Percentiles rank a stretch among this genome's conserved stretches.
phyloP scores from a whole-genome alignment of 805 yeast species.

The Zygoascus ofunaensis region DNA sequence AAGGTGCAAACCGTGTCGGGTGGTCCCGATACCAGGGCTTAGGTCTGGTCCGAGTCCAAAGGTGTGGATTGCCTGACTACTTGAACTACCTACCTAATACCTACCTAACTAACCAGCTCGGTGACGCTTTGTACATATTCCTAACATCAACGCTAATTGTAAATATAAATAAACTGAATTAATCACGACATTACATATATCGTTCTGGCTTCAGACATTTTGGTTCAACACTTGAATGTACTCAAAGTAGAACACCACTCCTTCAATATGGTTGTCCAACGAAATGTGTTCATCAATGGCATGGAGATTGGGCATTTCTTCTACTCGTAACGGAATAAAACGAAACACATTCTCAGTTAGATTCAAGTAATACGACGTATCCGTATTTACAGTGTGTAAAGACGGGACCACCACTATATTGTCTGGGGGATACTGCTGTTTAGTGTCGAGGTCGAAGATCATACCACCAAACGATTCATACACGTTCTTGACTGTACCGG shows the following conservation, averaged over 20 bases:
- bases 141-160: not conserved
- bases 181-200: not conserved
- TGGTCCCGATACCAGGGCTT: not conserved
- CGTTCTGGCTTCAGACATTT: not conserved
- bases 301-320: slow-evolving; percentile 34
- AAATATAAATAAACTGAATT: slow-evolving; percentile 1
- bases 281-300: slow-evolving; percentile 54
- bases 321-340: slow-evolving; percentile 27
- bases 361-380: slow-evolving; percentile 57
- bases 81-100: no score
- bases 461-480: slow-evolving; percentile 43
- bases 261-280: slow-evolving; percentile 45
- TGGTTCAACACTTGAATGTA: slow-evolving; percentile 13
- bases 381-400: slow-evolving; percentile 62
- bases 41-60: not conserved
- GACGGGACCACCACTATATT: slow-evolving; percentile 45
- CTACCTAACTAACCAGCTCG: no score
- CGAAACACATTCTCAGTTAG: slow-evolving; percentile 54
- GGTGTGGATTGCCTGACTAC: no score
- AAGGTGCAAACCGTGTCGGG: slow-evolving; percentile 15
- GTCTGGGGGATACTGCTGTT: slow-evolving; percentile 25
- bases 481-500: slow-evolving; percentile 55
- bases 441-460: slow-evolving; percentile 16
- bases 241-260: slow-evolving; percentile 27
- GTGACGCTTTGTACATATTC: not conserved